Evolutionary conservation across 2,329 filamentous ascomycete species (phyloP), one percentile per base, ranked within the genome.

Genomic region (Pseudodiploospora longispora): DNA sequence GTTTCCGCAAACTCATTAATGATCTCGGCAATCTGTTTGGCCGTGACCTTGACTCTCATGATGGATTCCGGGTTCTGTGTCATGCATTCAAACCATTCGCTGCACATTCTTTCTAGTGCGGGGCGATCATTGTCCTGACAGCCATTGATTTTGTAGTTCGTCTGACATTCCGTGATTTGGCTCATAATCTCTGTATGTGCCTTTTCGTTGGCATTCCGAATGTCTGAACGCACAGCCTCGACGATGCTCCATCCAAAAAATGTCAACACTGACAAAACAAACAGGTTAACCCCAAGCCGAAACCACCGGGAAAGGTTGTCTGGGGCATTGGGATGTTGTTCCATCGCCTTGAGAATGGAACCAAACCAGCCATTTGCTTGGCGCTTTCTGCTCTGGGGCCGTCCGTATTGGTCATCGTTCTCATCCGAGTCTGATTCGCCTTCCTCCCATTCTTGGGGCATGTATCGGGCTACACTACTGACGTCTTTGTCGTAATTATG

Each of bases 1-100:
- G 87, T 82, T 55, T 95, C 88, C 4, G 95, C 83, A 62, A 97
- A 96, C 56, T 85, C 84, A 61, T 97, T 96, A 64, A 97, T 83
- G 35, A 98, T 95, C 58, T 88, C 81, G 1, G 91, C 91, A 59
- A 96, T 85, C 28, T 90, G 93, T 58, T 87, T 84, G 5, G 88
- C 90, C 12, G 85, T 87, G 34, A 95, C 80, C 56, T 83, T 84
- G 36, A 91, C 84, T 33, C 83, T 75, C 52, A 87, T 89, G 44
- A 95, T 80, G 44, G 80, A 80, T 37, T 82, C 74, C 1, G 89
- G 83, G 57, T 96, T 87, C 52, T 83, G 80, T 52, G 83, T 81
- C 87, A 95, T 95, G 65, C 93, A 97, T 30, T 79, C 71, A 51
- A 84, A 81, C 91, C 91, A 97, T 49, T 83, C 78, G 31, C 81